A percentile compares a stretch with the other conserved stretches of the same genome.
Conservation (phyloP, 2,329 filamentous ascomycete genomes). For the Gliomastix tumulicola region DNA sequence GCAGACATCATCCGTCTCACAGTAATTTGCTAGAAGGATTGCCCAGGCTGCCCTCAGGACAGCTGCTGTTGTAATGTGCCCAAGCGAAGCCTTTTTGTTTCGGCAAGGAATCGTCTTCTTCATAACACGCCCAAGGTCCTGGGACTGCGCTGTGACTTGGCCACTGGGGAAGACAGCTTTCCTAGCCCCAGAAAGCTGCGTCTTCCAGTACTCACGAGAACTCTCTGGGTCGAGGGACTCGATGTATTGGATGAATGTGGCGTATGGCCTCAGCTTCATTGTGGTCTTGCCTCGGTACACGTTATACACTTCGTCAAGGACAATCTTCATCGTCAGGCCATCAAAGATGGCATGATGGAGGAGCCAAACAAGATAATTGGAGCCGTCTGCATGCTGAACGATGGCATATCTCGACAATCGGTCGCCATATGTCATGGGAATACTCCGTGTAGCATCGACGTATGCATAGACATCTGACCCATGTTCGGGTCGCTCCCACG, state of each 20-base stretch:
- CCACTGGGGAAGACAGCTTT: conserved; percentile 2
- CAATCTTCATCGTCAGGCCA: conserved; percentile 11
- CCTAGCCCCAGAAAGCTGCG: conserved; percentile 6
- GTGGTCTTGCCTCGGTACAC: not conserved
- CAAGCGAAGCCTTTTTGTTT: conserved; percentile 4
- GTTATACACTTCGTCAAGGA: conserved; percentile 1
- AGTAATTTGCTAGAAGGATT: conserved; percentile 4
- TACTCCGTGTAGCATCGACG: not conserved
- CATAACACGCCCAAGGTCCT: not conserved
- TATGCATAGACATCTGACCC: not conserved
- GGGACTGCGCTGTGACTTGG: not conserved
- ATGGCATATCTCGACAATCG: not conserved
- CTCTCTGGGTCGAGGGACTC: conserved; percentile 1
- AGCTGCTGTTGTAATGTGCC: conserved; percentile 11
- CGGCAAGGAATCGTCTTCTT: not conserved
- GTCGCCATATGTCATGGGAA: not conserved
- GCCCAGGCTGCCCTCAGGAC: conserved; percentile 7
- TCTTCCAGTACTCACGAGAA: conserved; percentile 6
- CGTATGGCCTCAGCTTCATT: conserved; percentile 19
- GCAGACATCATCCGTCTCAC: conserved; percentile 9
- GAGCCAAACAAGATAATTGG: conserved; percentile 12
- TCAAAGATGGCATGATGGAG: conserved; percentile 18
- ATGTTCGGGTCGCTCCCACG: not conserved
- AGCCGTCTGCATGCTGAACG: not conserved
- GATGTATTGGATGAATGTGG: conserved; percentile 9